Evolutionary conservation across 192 early-diverging fungal species (phyloP), one percentile per base, ranked within the genome.

Genomic region (Geranomyces variabilis): DNA sequence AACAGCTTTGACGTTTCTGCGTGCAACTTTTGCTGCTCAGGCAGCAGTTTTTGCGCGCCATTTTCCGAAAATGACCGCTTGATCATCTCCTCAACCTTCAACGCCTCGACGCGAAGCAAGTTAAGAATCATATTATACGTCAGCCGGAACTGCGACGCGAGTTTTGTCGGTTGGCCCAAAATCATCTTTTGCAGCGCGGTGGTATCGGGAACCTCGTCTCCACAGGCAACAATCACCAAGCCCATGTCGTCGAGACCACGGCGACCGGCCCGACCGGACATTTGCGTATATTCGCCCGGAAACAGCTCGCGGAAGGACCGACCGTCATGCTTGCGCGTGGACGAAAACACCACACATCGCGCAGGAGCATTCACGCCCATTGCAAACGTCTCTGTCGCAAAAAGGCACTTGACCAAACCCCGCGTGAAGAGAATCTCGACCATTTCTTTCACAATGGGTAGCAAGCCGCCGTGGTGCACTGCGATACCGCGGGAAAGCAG

Each of bases 331-430:
- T 99, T 99, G 53, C 92, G 78, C 14, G 93, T 83, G 55, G 85
- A 86, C 26, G 94, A 94, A 80, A 96, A 99, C 5, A 99, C 96
- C 15, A 99, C 97, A 45, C 91, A 90, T 26, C 87, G 76, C 19
- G 97, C 94, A 12, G 97, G 97, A 87, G 97, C 96, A 77, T 99
- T 99, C 61, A 99, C 94, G 61, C 97, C 97, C 96, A 99, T 99
- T 5, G 97, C 94, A 87, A 99, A 99, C 12, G 97, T 99, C 78
- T 99, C 97, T 2, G 97, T 99, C 0, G 97, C 97, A 87, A 96
- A 98, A 70, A 99, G 78, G 1, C 94, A 90, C 77, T 90, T 90
- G 41, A 99, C 93, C 34, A 98, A 81, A 1, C 94, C 93, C 36
- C 90, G 80, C 19, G 90, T 86, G 83, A 99, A 99, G 69, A 98